Evolutionary conservation across 306 rosid species (phyloP).

Genomic region (Elaeagnus macrophylla): DNA sequence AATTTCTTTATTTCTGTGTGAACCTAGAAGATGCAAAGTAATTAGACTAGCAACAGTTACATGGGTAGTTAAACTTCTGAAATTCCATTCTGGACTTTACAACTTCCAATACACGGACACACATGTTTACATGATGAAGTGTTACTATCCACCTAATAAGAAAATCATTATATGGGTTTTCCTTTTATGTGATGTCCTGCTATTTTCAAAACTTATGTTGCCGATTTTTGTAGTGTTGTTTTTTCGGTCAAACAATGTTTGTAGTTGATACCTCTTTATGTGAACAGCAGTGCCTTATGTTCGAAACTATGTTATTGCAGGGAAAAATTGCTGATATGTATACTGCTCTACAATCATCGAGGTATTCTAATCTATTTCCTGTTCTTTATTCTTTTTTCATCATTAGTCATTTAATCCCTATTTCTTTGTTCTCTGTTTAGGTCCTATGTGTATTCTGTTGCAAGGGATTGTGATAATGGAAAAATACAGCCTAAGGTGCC

Average conservation of each 20-base stretch:
- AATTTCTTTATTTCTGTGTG: too few relatives aligned
- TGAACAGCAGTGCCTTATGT: slow-evolving; percentile 11
- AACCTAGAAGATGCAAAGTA: too few relatives aligned
- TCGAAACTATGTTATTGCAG: slow-evolving; percentile 34
- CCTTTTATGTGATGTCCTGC: slow-evolving; percentile 2
- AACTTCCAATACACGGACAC: too few relatives aligned
- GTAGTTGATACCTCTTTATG: background rate
- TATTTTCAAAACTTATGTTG: slow-evolving; percentile 10
- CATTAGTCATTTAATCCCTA: background rate
- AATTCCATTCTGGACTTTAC: too few relatives aligned
- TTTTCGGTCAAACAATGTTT: too few relatives aligned
- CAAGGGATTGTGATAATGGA: slow-evolving; percentile 90
- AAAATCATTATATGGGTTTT: too few relatives aligned
- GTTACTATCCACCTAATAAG: too few relatives aligned
- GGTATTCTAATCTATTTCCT: slow-evolving; percentile 36
- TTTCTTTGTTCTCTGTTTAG: slow-evolving; percentile 28
- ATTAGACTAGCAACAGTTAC: too few relatives aligned
- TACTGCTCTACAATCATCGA: slow-evolving; percentile 84
- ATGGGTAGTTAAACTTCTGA: too few relatives aligned
- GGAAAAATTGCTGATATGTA: slow-evolving; percentile 93
- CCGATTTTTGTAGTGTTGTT: background rate
- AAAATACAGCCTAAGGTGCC: slow-evolving; percentile 69
- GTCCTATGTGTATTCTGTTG: slow-evolving; percentile 90
- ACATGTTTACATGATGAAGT: too few relatives aligned
- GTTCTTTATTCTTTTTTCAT: background rate